Evolutionary conservation across 2,329 filamentous ascomycete genomes (phyloP), one percentile per base, ranked within the genome.

Genomic region (Hymenoscyphus salicellus): DNA sequence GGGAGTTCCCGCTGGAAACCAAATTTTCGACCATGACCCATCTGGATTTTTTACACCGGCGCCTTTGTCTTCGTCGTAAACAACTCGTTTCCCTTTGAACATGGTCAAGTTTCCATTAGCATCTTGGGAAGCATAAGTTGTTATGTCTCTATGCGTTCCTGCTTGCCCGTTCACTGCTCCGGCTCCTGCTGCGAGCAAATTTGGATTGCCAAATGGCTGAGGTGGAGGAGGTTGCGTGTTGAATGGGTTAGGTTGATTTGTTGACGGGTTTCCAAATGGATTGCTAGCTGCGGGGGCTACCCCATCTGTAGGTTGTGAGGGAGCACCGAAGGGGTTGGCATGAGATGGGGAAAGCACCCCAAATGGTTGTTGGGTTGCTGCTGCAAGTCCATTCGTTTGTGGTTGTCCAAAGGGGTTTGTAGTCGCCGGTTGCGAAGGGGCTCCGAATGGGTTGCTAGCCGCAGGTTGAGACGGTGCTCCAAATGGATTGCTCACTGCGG

Each of bases 1-100:
- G 0, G 89, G 90, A 26, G 89, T 82, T 0, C 91, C 92, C 56
- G 88, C 79, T 0, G 90, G 89, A 74, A 91, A 93, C 83, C 89
- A 91, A 58, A 94, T 88, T 69, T 84, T 86, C 60, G 84, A 81
- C 79, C 84, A 86, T 0, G 77, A 82, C 38, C 86, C 84, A 70
- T 87, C 83, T 43, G 78, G 77, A 26, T 77, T 83, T 66, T 68
- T 81, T 69, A 80, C 79, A 61, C 79, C 85, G 0, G 87, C 46
- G 3, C 23, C 20, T 23, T 26, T 52, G 23, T 77, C 74, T 33
- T 80, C 76, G 69, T 84, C 81, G 75, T 91, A 91, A 1, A 78
- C 76, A 0, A 92, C 87, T 0, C 80, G 81, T 67, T 84, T 84
- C 20, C 85, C 85, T 70, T 90, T 90, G 80, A 89, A 93, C 64